A percentile compares a stretch with the other conserved stretches of the same genome.
phyloP scores from a whole-genome alignment of 768 basidiomycete species.

The Mycena crocata region DNA sequence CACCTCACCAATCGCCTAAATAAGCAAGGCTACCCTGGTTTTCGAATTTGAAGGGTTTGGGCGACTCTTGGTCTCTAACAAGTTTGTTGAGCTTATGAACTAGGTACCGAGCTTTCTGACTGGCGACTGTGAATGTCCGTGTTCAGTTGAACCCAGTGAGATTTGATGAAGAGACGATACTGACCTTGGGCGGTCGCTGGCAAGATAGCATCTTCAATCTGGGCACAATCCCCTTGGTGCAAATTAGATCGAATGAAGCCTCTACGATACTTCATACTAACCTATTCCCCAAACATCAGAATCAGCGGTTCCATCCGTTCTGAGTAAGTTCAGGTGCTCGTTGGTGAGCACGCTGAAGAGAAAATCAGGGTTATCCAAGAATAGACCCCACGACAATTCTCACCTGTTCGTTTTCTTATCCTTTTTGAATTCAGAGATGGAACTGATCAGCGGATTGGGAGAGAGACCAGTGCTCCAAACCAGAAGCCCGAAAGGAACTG shows the following conservation, averaged over 20 bases:
- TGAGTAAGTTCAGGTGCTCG: conserved; percentile 70
- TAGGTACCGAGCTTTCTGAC: conserved; percentile 80
- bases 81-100: conserved; percentile 74
- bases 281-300: conserved; percentile 85
- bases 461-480: conserved; percentile 92
- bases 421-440: conserved; percentile 70
- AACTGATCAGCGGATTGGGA: conserved; percentile 81
- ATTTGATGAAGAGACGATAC: conserved; percentile 18
- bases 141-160: conserved; percentile 29
- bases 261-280: too few species aligned
- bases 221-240: conserved; percentile 83
- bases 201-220: conserved; percentile 64
- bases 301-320: conserved; percentile 63
- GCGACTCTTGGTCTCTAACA: conserved; percentile 58
- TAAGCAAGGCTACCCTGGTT: conserved; percentile 85
- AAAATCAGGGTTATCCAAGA: background rate
- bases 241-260: too few species aligned
- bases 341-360: conserved; percentile 55
- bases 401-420: conserved; percentile 69
- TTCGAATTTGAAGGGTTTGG: conserved; percentile 74
- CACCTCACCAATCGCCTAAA: conserved; percentile 74
- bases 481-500: conserved; percentile 84
- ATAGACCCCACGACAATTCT: conserved; percentile 16
- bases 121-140: conserved; percentile 63
- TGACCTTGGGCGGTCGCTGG: conserved; percentile 89